A percentile compares a stretch with the other conserved stretches of the same genome.
Evolutionary conservation across 1,284 basidiomycete genomes (phyloP).

Genomic region (Irpex lacteus): DNA sequence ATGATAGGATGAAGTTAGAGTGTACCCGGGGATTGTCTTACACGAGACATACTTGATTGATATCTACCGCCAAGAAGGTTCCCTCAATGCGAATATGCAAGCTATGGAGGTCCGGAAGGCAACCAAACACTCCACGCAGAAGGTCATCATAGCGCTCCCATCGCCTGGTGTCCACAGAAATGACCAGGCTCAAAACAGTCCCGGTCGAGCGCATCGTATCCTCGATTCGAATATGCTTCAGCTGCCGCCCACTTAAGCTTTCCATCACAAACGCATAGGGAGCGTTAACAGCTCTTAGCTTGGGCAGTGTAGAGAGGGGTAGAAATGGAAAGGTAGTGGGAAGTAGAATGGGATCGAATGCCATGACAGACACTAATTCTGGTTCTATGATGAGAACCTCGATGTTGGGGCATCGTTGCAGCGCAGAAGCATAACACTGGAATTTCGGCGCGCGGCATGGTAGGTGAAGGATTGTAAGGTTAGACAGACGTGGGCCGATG

Average conservation of each 20-base stretch:
- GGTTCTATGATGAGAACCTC: slow-evolving; percentile 6
- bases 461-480: slow-evolving; percentile 4
- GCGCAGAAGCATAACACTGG: slow-evolving; percentile 10
- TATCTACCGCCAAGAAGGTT: background rate
- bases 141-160: background rate
- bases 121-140: background rate
- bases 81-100: background rate
- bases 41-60: background rate
- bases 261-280: background rate
- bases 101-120: background rate
- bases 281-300: background rate
- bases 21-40: background rate
- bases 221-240: background rate
- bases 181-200: background rate
- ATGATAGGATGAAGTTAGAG: background rate
- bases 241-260: background rate
- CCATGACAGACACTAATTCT: background rate
- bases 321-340: background rate
- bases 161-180: background rate
- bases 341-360: background rate
- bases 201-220: background rate
- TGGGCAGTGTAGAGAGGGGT: background rate
- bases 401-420: slow-evolving; percentile 5
- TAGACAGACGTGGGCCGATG: slow-evolving; percentile 1
- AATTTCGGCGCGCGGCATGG: slow-evolving; percentile 1